These are phyloP conservation scores for Anisodus acutangulus DNA, from an alignment of 257 asterid genomes.

Conservation along the genomic window DNA sequence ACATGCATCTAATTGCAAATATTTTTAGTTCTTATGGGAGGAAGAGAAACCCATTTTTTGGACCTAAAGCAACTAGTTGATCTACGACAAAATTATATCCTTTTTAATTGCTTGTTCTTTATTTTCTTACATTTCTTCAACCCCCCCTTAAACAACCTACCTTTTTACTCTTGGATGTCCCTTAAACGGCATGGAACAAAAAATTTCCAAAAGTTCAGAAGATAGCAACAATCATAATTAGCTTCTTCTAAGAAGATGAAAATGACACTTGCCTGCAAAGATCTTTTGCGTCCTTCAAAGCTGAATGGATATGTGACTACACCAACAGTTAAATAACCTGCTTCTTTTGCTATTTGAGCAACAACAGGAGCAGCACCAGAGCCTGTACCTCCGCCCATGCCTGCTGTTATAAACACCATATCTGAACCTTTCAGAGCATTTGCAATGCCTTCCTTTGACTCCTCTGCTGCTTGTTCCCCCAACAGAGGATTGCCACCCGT, in stretches of 20 bases:
- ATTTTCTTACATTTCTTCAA: not conserved
- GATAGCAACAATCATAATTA: not conserved
- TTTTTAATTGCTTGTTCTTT: not conserved
- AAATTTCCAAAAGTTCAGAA: not conserved
- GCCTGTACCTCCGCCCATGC: conserved; percentile 99
- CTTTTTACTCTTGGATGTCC: not conserved
- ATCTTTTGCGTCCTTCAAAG: conserved; percentile 96
- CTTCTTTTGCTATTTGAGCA: conserved; percentile 90
- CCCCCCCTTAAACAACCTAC: not conserved
- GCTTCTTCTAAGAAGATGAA: conserved; percentile 18
- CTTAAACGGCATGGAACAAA: not conserved
- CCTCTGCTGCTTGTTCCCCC: conserved; percentile 99
- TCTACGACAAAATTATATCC: not conserved
- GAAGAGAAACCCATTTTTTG: not conserved
- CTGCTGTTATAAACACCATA: conserved; percentile 99
- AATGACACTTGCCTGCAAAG: conserved; percentile 68
- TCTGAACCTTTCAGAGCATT: conserved; percentile 94
- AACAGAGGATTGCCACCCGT: conserved; percentile 96
- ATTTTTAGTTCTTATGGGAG: not conserved
- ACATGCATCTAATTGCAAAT: not conserved
- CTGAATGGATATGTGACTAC: conserved; percentile 97
- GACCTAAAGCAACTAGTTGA: not conserved
- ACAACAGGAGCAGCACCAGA: conserved; percentile 99
- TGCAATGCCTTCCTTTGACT: conserved; percentile 88
- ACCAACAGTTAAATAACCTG: conserved; percentile 96